phyloP scores from a whole-genome alignment of 225 moss, liverwort and hornwort species.

The Pseudoscleropodium purum region DNA sequence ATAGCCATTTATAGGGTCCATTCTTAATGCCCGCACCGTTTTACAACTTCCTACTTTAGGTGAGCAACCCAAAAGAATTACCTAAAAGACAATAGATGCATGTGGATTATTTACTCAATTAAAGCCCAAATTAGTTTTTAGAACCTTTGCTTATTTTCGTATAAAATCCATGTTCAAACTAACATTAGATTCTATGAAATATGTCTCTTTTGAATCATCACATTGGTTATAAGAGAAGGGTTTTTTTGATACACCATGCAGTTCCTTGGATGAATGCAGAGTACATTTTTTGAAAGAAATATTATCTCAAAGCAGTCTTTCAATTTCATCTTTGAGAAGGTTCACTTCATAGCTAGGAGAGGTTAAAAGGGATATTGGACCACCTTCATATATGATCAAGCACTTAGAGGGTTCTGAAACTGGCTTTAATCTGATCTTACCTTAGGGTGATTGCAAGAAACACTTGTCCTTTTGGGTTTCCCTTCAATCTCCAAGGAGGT shows the following conservation, averaged over 20 bases:
- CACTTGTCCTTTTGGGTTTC: no score
- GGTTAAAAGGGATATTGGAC: background rate
- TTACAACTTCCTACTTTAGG: no score
- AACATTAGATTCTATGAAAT: background rate
- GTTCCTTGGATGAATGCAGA: background rate
- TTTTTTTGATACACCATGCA: background rate
- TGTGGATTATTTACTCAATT: no score
- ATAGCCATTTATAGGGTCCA: no score
- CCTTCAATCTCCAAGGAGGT: no score
- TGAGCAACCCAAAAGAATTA: background rate
- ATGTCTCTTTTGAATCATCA: background rate
- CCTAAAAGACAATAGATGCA: background rate
- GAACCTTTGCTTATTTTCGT: background rate
- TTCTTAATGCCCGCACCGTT: no score
- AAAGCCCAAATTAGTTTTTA: no score
- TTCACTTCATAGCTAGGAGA: background rate
- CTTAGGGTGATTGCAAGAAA: no score
- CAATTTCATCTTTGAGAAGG: background rate
- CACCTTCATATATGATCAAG: background rate
- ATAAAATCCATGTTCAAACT: background rate
- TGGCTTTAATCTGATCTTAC: background rate
- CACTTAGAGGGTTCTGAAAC: background rate
- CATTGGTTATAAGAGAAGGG: no score
- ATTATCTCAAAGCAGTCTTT: background rate
- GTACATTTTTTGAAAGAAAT: background rate